Base-by-base conservation (phyloP, 2,329 filamentous ascomycete species). In the Diaporthe australafricana region DNA sequence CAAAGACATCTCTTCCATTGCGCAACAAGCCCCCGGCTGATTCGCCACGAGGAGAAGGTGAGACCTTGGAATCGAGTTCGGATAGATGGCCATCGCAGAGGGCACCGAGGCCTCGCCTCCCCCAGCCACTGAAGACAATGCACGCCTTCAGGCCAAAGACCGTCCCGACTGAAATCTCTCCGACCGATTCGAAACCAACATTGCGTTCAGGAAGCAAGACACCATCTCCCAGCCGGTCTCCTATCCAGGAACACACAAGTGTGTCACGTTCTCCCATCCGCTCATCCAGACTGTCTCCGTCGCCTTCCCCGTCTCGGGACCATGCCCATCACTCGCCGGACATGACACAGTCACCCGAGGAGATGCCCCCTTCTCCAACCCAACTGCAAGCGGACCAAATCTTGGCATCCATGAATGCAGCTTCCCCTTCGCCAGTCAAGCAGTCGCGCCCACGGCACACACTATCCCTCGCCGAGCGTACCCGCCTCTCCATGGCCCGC, bases 401-500 rank as follows among this genome's bases (percentile, higher is more conserved):
- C 52, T 79, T 91, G 5, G 85, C 85, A 16, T 88, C 87, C 0
- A 87, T 91, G 78, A 82, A 85, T 30, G 84, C 84, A 56, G 83
- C 84, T 0, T 90, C 89, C 1, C 89, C 89, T 0, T 91, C 90
- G 0, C 90, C 90, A 0, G 78, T 83, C 53, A 91, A 90, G 75
- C 79, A 78, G 17, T 47, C 75, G 2, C 87, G 84, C 71, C 82
- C 84, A 0, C 85, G 89, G 0, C 89, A 89, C 65, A 87, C 86
- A 0, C 81, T 92, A 11, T 91, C 92, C 0, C 87, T 96, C 0
- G 88, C 92, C 5, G 94, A 97, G 78, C 92, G 95, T 60, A 97
- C 95, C 0, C 90, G 93, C 22, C 87, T 94, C 68, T 95, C 94
- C 22, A 96, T 98, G 91, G 90, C 91, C 0, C 86, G 90, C 3